These are phyloP conservation scores for Casuarina cunninghamiana DNA, from an alignment of 306 rosid genomes.

Conservation along the genomic window DNA sequence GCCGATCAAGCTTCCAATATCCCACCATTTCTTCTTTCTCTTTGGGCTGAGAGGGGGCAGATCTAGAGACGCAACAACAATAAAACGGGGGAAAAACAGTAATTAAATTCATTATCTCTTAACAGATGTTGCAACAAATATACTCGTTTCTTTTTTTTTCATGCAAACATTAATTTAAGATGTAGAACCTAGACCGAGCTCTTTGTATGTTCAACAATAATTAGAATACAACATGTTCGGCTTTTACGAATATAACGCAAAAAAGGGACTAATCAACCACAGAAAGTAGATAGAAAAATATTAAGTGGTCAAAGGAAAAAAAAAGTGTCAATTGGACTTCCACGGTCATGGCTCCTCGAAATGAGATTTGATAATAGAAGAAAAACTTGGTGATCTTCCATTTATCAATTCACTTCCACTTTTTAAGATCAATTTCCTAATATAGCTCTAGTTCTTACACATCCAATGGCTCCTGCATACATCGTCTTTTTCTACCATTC, in stretches of 20 bases:
- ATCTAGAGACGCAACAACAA: constrained; percentile 35
- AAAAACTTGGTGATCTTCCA: not conserved
- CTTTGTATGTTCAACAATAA: not conserved
- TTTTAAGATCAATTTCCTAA: not conserved
- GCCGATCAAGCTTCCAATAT: constrained; percentile 32
- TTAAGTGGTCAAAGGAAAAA: too few relatives aligned
- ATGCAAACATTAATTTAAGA: not conserved
- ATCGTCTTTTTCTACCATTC: not conserved
- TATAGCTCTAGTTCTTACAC: not conserved
- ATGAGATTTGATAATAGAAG: not conserved
- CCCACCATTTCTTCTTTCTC: constrained; percentile 94
- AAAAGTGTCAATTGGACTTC: not conserved
- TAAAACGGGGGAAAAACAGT: not conserved
- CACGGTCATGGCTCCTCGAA: not conserved
- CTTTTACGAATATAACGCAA: too few relatives aligned
- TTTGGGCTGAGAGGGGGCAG: constrained; percentile 39
- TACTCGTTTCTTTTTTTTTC: not conserved
- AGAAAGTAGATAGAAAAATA: not conserved
- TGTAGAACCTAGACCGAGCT: not conserved
- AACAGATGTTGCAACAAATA: not conserved
- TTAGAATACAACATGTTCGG: not conserved
- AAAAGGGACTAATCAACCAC: not conserved
- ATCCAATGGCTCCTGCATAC: not conserved
- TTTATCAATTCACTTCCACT: not conserved
- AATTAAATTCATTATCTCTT: not conserved